Evolutionary conservation across 2,329 filamentous ascomycete genomes (phyloP).

Genomic region (Ceratocystis ficicola): DNA sequence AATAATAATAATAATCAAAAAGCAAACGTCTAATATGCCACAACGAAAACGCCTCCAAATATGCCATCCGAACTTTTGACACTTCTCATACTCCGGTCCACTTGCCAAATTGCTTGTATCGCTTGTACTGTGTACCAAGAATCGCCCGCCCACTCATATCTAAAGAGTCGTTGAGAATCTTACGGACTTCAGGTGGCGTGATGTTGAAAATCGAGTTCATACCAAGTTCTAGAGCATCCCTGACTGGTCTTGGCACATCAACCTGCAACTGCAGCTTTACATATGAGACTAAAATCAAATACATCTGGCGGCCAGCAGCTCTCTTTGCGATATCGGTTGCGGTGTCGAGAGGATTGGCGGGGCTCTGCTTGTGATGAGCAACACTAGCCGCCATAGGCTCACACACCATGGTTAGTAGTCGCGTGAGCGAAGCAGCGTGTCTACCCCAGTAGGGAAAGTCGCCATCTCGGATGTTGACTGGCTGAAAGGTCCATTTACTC

Average conservation of each 20-base stretch:
- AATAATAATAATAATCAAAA: not conserved
- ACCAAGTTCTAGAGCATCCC: slow-evolving; percentile 45
- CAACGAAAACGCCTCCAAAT: not conserved
- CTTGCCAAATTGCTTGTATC: slow-evolving; percentile 51
- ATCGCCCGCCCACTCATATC: slow-evolving; percentile 48
- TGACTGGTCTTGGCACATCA: slow-evolving; percentile 38
- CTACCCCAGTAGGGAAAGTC: slow-evolving; percentile 28
- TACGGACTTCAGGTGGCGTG: slow-evolving; percentile 42
- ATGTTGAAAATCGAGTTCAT: slow-evolving; percentile 48
- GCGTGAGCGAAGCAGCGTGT: slow-evolving; percentile 42
- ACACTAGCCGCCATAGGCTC: slow-evolving; percentile 47
- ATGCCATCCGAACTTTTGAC: not conserved
- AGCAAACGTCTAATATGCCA: slow-evolving; percentile 7
- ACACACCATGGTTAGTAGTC: slow-evolving; percentile 47
- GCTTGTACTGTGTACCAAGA: slow-evolving; percentile 45
- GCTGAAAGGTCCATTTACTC: slow-evolving; percentile 26
- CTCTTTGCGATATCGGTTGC: slow-evolving; percentile 50
- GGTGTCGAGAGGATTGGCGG: slow-evolving; percentile 40
- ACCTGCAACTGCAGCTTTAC: slow-evolving; percentile 49
- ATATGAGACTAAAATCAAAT: slow-evolving; percentile 46
- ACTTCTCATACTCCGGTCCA: slow-evolving; percentile 45
- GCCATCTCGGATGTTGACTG: slow-evolving; percentile 18
- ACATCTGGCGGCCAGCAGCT: slow-evolving; percentile 50
- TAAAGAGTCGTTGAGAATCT: slow-evolving; percentile 47
- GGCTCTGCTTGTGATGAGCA: slow-evolving; percentile 22